Percentiles rank a stretch among this genome's conserved stretches.
Evolutionary conservation across 164 flowering plant species (phyloP).

Genomic region (Annona cherimola): DNA sequence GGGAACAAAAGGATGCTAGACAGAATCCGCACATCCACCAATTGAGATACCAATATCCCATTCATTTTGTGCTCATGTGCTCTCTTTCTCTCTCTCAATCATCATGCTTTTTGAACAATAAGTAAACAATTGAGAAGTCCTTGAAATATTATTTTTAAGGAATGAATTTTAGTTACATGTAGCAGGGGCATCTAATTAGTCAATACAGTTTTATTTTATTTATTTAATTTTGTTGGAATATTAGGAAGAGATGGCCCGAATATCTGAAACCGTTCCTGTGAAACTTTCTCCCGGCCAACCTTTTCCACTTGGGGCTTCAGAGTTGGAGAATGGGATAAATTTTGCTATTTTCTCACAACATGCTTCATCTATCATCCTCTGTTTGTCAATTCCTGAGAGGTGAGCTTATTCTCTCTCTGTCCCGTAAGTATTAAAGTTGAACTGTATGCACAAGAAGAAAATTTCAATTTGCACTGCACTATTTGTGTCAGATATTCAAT

Average conservation of each 20-base stretch:
- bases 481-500: neutral
- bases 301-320: conserved; percentile 80
- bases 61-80: neutral
- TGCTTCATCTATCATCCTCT: conserved; percentile 80
- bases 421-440: too few species aligned
- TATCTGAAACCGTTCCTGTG: conserved; percentile 27
- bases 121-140: neutral
- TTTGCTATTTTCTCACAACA: conserved; percentile 87
- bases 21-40: neutral
- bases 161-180: too few species aligned
- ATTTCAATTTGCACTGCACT: neutral
- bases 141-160: neutral
- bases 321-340: conserved; percentile 72
- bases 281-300: conserved; percentile 69
- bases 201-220: neutral
- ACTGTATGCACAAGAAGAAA: too few species aligned
- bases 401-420: conserved; percentile 11
- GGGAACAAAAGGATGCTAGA: neutral
- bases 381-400: conserved; percentile 60
- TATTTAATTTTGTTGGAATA: neutral
- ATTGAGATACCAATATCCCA: neutral
- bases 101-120: neutral
- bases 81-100: neutral
- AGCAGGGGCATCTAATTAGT: neutral
- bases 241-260: conserved; percentile 43